Conservation (phyloP, 495 filamentous ascomycete genomes). For the Bacidia rubella region DNA sequence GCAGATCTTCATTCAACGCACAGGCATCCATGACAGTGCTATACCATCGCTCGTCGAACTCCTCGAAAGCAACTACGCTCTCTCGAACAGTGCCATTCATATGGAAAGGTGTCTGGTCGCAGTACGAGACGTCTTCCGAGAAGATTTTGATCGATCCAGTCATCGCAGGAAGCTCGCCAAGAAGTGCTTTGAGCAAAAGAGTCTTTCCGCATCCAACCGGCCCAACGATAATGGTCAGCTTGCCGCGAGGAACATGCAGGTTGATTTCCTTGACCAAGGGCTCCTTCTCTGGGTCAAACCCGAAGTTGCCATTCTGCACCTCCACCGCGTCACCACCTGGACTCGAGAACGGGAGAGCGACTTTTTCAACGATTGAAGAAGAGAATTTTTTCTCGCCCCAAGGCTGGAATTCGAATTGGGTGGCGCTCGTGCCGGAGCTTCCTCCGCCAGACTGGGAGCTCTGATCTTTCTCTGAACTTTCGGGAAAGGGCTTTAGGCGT, state of each 20-base stretch:
- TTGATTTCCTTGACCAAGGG: conserved; percentile 31
- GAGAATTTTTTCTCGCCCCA: conserved; percentile 7
- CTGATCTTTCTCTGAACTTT: conserved; percentile 16
- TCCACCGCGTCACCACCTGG: background rate
- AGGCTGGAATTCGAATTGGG: background rate
- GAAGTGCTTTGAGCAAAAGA: conserved; percentile 41
- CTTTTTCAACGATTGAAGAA: conserved; percentile 3
- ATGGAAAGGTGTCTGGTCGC: conserved; percentile 40
- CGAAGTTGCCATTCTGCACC: conserved; percentile 35
- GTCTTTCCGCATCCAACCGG: conserved; percentile 50
- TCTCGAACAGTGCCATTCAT: conserved; percentile 46
- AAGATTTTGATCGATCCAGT: conserved; percentile 30
- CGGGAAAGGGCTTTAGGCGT: conserved; percentile 18
- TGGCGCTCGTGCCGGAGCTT: background rate
- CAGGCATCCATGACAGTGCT: conserved; percentile 50
- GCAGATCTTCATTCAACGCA: conserved; percentile 42
- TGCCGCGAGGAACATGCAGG: conserved; percentile 27
- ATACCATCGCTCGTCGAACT: conserved; percentile 47
- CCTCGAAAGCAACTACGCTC: conserved; percentile 40
- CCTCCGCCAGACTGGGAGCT: conserved; percentile 6
- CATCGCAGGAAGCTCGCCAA: conserved; percentile 38
- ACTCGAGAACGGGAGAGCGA: background rate
- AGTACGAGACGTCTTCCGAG: conserved; percentile 33
- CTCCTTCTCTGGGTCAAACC: conserved; percentile 35
- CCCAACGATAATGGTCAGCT: conserved; percentile 42